These are phyloP conservation scores for Metarhizium album DNA, from an alignment of 2,329 filamentous ascomycete species.

Conservation along the genomic window DNA sequence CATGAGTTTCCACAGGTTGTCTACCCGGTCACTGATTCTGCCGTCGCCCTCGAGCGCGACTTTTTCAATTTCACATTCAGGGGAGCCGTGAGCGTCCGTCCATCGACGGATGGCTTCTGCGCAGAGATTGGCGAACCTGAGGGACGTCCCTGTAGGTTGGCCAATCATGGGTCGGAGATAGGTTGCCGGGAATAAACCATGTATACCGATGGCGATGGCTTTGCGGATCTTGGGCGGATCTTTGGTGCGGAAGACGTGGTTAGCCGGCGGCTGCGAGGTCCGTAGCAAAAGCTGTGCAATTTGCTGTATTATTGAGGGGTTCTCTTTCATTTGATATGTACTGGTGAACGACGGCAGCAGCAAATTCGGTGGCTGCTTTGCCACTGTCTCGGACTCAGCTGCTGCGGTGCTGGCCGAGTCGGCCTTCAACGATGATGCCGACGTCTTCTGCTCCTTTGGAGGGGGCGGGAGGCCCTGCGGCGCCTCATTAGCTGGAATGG, in stretches of 20 bases:
- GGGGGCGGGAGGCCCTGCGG: constrained; percentile 5
- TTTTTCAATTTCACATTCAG: constrained; percentile 77
- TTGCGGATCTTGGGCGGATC: constrained; percentile 66
- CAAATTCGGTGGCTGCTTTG: constrained; percentile 45
- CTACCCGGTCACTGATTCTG: constrained; percentile 78
- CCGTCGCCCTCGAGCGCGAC: constrained; percentile 92
- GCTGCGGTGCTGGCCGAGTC: constrained; percentile 18
- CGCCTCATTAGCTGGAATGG: constrained; percentile 2
- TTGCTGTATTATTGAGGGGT: constrained; percentile 60
- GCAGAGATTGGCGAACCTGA: constrained; percentile 82
- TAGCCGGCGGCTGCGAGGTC: constrained; percentile 44
- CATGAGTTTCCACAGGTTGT: constrained; percentile 87
- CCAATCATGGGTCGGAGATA: constrained; percentile 85
- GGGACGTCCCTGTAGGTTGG: constrained; percentile 88
- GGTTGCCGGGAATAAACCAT: constrained; percentile 84
- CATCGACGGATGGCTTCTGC: constrained; percentile 76
- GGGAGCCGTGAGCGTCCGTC: constrained; percentile 62
- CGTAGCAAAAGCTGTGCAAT: constrained; percentile 47
- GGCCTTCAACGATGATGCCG: constrained; percentile 8
- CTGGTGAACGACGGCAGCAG: constrained; percentile 58
- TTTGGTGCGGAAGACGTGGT: constrained; percentile 62
- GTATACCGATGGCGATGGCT: constrained; percentile 85
- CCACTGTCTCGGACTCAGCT: constrained; percentile 31
- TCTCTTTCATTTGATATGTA: constrained; percentile 57
- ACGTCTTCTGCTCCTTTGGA: constrained; percentile 3